These are phyloP conservation scores for Syzygium aqueum DNA, from an alignment of 345 rosid species.

Conservation along the genomic window DNA sequence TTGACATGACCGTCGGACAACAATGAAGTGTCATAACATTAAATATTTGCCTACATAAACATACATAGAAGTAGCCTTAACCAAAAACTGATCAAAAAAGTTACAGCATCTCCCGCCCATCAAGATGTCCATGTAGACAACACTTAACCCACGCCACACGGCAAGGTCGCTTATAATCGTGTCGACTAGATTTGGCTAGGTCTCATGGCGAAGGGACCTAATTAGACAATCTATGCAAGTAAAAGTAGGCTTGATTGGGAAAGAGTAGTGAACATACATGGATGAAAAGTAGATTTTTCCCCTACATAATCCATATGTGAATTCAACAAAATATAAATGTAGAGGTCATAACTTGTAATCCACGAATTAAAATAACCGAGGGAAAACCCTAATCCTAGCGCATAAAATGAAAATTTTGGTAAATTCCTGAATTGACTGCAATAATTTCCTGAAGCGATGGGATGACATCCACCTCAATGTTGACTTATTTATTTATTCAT, in stretches of 20 bases:
- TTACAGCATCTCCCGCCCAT: background rate
- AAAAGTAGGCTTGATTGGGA: background rate
- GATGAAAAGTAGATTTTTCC: too few relatives aligned
- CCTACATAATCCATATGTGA: background rate
- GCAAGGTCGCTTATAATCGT: background rate
- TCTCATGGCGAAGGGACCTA: background rate
- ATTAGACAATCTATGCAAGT: background rate
- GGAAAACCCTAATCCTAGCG: background rate
- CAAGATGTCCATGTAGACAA: background rate
- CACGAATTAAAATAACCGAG: background rate
- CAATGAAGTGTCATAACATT: background rate
- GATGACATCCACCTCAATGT: background rate
- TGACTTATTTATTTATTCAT: background rate
- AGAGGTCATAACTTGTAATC: background rate
- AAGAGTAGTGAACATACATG: background rate
- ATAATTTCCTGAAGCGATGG: background rate
- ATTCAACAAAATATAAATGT: background rate
- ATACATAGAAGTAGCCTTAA: too few relatives aligned
- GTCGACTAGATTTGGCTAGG: background rate
- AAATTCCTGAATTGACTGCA: background rate
- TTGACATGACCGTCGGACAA: background rate
- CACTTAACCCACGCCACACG: background rate
- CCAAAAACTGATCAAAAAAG: background rate
- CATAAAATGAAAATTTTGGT: background rate
- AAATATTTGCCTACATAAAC: background rate